Evolutionary conservation across 257 asterid genomes (phyloP), one percentile per base, ranked within the genome.

Genomic region (Solanum dulcamara): DNA sequence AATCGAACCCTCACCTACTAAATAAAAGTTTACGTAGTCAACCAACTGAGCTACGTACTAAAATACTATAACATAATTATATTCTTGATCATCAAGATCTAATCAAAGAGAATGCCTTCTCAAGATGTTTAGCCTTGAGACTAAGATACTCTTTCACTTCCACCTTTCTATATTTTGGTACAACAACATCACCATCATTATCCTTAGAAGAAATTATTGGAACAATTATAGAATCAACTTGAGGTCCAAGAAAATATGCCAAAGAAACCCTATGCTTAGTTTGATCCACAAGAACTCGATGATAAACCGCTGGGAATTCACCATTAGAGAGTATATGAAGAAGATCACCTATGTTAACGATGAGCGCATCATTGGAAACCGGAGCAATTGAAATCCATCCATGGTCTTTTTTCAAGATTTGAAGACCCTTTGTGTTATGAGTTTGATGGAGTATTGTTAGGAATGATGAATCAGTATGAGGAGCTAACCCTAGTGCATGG

Each of bases 401-500:
- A 0, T 40, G 7, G 83, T 86, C 92, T 7, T 91, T 92, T n/a
- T 82, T 88, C 84, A 91, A 86, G 30, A 94, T 50, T 75, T 96
- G 94, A 70, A 96, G 96, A 62, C 98, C 98, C 46, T 88, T 85
- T 32, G 93, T 87, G 82, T 89, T 74, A 18, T 89, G 92, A 18
- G 90, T 92, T 67, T 96, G 99, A n/a, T 94, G 96, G 44, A 96
- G 93, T 68, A 96, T 90, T 14, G 99, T 96, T 7, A 96, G 84
- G 9, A 93, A 93, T 24, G 90, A 53, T 0, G 99, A 87, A 57
- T 96, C 99, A 1, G 99, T 96, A 87, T 96, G 98, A 0, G 98
- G 96, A 44, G 95, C 97, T 67, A 96, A 87, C 17, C 99, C 99
- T 28, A 96, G 80, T 22, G 97, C 94, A 2, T 35, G 92, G 24